phyloP scores from a whole-genome alignment of 2,329 filamentous ascomycete species.

The Neospermospora avenae region DNA sequence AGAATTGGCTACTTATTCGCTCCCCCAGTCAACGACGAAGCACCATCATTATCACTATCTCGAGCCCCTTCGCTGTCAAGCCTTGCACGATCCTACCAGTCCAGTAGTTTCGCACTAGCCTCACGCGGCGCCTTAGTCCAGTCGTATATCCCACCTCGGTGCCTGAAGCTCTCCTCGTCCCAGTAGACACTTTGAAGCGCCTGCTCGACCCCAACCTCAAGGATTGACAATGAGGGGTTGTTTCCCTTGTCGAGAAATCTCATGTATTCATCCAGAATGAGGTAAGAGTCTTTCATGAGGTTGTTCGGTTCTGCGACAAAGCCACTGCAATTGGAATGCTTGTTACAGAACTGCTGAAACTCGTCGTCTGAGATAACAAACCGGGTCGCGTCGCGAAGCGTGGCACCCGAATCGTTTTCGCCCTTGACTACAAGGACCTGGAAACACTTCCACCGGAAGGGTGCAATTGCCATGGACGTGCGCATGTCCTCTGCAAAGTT shows the following conservation, averaged over 20 bases:
- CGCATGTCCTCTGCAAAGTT: neutral
- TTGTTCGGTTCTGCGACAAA: slow-evolving; percentile 48
- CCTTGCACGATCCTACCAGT: neutral
- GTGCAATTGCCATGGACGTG: neutral
- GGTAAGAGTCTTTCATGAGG: slow-evolving; percentile 35
- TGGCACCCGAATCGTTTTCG: slow-evolving; percentile 46
- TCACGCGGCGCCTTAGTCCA: slow-evolving; percentile 12
- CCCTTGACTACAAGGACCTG: slow-evolving; percentile 50
- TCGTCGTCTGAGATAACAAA: slow-evolving; percentile 47
- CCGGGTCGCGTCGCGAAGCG: slow-evolving; percentile 40
- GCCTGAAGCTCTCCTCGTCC: slow-evolving; percentile 11
- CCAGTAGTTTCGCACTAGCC: neutral
- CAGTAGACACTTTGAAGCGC: slow-evolving; percentile 10
- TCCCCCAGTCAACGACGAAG: neutral
- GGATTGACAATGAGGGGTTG: slow-evolving; percentile 6
- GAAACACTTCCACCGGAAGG: slow-evolving; percentile 54
- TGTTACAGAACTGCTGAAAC: slow-evolving; percentile 44
- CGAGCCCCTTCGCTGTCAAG: neutral
- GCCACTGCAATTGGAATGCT: slow-evolving; percentile 40
- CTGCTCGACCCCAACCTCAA: slow-evolving; percentile 16
- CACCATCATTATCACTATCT: neutral
- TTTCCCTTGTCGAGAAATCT: slow-evolving; percentile 21
- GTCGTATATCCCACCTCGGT: slow-evolving; percentile 19
- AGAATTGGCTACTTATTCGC: neutral
- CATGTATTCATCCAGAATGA: slow-evolving; percentile 21